Evolutionary conservation across 129 eudicot genomes (phyloP).

Genomic region (carrot (Daucus carota)): DH1_v3.0 NC_030387.2:34552501-34553000

Average conservation of each 20-base stretch:
- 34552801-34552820: conserved; percentile 22
- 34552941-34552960: not conserved
- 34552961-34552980: conserved; percentile 13
- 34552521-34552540: conserved; percentile 65
- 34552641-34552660: conserved; percentile 61
- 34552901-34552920: conserved; percentile 60
- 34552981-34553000: conserved; percentile 15
- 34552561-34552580: conserved; percentile 54
- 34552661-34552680: conserved; percentile 37
- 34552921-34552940: conserved; percentile 36
- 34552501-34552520: conserved; percentile 80
- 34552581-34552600: conserved; percentile 47
- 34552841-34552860: conserved; percentile 11
- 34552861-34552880: not conserved
- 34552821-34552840: conserved; percentile 22
- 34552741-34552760: conserved; percentile 28
- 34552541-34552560: conserved; percentile 82
- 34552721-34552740: conserved; percentile 25
- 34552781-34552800: conserved; percentile 9
- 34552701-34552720: conserved; percentile 42
- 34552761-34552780: conserved; percentile 23
- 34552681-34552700: conserved; percentile 49
- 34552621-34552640: conserved; percentile 76
- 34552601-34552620: conserved; percentile 74
- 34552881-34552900: conserved; percentile 10